A percentile compares a stretch with the other conserved stretches of the same genome.
Evolutionary conservation across 2,329 filamentous ascomycete genomes (phyloP).

Genomic region (Trichoderma sp.): DNA sequence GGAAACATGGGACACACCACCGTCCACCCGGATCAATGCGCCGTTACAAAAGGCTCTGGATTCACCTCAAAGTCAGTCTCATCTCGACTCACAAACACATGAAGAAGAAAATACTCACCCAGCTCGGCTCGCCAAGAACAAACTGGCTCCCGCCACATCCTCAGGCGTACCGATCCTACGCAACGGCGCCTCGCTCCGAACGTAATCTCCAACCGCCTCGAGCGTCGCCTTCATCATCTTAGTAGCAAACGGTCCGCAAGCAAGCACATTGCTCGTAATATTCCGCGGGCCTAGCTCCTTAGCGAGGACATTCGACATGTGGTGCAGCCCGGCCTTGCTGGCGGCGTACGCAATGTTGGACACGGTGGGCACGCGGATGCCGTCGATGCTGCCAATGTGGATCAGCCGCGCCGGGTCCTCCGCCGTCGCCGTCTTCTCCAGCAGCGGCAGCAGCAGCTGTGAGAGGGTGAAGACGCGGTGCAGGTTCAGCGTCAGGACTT

Average conservation of each 20-base stretch:
- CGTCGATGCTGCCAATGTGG: slow-evolving; percentile 64
- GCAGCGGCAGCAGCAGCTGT: slow-evolving; percentile 57
- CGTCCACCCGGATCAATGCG: slow-evolving; percentile 61
- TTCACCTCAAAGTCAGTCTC: not conserved
- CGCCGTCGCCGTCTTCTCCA: slow-evolving; percentile 46
- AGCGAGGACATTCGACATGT: slow-evolving; percentile 58
- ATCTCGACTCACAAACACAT: no score
- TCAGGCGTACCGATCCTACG: slow-evolving; percentile 63
- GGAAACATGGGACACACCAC: slow-evolving; percentile 47
- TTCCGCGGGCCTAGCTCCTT: slow-evolving; percentile 57
- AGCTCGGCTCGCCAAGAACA: slow-evolving; percentile 66
- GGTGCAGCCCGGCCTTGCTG: slow-evolving; percentile 63
- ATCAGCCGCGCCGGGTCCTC: slow-evolving; percentile 56
- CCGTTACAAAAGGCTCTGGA: slow-evolving; percentile 58
- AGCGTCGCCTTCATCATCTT: slow-evolving; percentile 67
- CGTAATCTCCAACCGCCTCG: slow-evolving; percentile 51
- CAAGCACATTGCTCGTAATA: slow-evolving; percentile 65
- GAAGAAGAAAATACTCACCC: slow-evolving; percentile 41
- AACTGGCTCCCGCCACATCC: slow-evolving; percentile 69
- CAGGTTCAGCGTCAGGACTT: slow-evolving; percentile 62
- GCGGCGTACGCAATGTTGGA: slow-evolving; percentile 61
- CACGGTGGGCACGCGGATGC: slow-evolving; percentile 55
- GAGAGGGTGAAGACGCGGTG: slow-evolving; percentile 67
- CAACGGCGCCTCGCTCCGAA: slow-evolving; percentile 59
- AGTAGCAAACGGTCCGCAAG: slow-evolving; percentile 67